Evolutionary conservation across 1,284 basidiomycete species (phyloP).

Genomic region (Cutaneotrichosporon mucoides): DNA sequence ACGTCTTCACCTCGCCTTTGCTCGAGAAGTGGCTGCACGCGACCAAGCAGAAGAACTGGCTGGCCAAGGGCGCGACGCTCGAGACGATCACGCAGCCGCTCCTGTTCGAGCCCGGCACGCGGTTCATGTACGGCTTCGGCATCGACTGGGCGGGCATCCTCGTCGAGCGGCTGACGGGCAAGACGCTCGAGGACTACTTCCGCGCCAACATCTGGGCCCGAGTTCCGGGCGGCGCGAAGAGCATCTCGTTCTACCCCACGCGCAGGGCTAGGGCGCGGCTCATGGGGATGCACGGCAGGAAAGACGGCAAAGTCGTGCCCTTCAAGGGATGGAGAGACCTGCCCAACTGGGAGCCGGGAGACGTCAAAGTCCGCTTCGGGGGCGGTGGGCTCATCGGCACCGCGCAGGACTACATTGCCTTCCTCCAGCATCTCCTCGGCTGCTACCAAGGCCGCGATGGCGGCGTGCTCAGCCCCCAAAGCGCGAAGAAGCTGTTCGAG

Average conservation of each 20-base stretch:
- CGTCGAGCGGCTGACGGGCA: slow-evolving; percentile 32
- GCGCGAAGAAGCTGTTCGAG: slow-evolving; percentile 20
- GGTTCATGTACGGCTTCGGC: slow-evolving; percentile 30
- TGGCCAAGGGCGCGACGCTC: slow-evolving; percentile 5
- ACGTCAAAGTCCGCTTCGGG: slow-evolving; percentile 17
- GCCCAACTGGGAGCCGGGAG: not conserved
- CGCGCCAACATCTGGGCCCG: slow-evolving; percentile 31
- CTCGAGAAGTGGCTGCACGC: slow-evolving; percentile 1
- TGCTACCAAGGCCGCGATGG: not conserved
- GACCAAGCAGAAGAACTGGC: not conserved
- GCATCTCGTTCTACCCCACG: slow-evolving; percentile 33
- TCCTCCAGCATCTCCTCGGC: slow-evolving; percentile 19
- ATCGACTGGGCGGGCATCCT: slow-evolving; percentile 43
- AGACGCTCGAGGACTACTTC: slow-evolving; percentile 36
- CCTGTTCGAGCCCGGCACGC: slow-evolving; percentile 36
- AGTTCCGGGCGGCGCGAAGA: slow-evolving; percentile 28
- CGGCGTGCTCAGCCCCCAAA: not conserved
- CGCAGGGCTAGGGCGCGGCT: slow-evolving; percentile 5
- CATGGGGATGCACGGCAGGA: slow-evolving; percentile 20
- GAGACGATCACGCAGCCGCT: slow-evolving; percentile 19
- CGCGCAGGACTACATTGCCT: slow-evolving; percentile 29
- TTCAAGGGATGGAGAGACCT: slow-evolving; percentile 6
- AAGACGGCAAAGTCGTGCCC: slow-evolving; percentile 14
- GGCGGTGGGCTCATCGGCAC: slow-evolving; percentile 39
- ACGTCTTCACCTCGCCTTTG: slow-evolving; percentile 1